phyloP scores from a whole-genome alignment of 305 asterid species.

The Fraxinus xanthoxyloides region DNA sequence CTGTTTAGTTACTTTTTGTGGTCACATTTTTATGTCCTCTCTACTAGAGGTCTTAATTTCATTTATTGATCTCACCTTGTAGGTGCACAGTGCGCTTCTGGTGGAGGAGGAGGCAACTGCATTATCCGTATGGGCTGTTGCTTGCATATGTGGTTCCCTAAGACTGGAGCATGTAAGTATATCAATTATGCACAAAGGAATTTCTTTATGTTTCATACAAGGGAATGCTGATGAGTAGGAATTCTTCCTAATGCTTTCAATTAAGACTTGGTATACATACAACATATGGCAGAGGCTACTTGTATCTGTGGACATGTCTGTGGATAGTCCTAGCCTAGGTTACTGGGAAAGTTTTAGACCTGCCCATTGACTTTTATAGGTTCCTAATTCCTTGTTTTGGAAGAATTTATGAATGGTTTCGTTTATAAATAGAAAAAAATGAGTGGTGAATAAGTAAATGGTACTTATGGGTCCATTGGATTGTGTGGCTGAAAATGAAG shows the following conservation, averaged over 20 bases:
- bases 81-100: constrained; percentile 86
- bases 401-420: background rate
- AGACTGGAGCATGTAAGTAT: constrained; percentile 86
- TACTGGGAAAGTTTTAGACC: constrained; percentile 11
- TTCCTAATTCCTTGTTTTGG: background rate
- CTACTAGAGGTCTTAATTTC: background rate
- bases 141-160: constrained; percentile 94
- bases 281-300: background rate
- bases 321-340: constrained; percentile 4
- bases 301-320: background rate
- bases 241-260: background rate
- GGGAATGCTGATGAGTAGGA: background rate
- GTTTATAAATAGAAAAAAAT: background rate
- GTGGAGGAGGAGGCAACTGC: constrained; percentile 99
- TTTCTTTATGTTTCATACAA: background rate
- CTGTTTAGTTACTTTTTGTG: background rate
- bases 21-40: background rate
- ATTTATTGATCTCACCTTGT: constrained; percentile 17
- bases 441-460: background rate
- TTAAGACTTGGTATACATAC: constrained; percentile 1
- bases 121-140: constrained; percentile 91
- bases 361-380: constrained; percentile 1
- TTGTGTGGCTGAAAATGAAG: background rate
- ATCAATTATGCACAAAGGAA: constrained; percentile 4
- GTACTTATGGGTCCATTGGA: background rate